Conservation (phyloP, 176 grass and related monocot species). For the Paspalum notatum region DNA sequence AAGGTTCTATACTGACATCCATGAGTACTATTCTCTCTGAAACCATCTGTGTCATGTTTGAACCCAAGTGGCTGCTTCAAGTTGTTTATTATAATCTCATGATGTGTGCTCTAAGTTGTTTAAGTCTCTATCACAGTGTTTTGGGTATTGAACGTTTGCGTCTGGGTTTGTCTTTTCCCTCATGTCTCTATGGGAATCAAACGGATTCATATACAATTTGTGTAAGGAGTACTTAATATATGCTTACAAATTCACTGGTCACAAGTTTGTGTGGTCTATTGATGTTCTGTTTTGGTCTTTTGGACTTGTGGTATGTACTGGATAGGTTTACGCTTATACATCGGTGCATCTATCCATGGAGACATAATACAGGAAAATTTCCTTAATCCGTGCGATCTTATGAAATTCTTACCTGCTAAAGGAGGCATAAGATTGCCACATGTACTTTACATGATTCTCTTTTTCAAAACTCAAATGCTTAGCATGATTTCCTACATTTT, state of each 20-base stretch:
- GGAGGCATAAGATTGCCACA: not conserved
- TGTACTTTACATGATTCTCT: not conserved
- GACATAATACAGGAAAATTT: not conserved
- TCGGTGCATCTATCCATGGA: not conserved
- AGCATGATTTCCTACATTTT: no score
- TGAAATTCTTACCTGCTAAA: no score
- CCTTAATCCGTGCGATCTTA: no score
- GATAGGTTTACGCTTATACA: not conserved
- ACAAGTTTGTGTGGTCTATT: not conserved
- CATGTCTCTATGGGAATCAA: not conserved
- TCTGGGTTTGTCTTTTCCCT: not conserved
- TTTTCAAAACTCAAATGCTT: not conserved
- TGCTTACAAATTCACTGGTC: not conserved
- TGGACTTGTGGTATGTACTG: not conserved
- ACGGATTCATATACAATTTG: not conserved
- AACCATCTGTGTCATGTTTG: not conserved
- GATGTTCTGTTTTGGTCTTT: not conserved
- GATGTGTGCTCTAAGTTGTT: not conserved
- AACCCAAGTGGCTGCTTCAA: not conserved
- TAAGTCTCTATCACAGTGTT: not conserved
- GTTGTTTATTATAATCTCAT: not conserved
- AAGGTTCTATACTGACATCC: not conserved
- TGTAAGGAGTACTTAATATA: not conserved
- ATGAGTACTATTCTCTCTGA: slow-evolving; percentile 14
- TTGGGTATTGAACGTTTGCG: not conserved